phyloP scores from a whole-genome alignment of 1,284 basidiomycete genomes.

The Boletus smithii region DNA sequence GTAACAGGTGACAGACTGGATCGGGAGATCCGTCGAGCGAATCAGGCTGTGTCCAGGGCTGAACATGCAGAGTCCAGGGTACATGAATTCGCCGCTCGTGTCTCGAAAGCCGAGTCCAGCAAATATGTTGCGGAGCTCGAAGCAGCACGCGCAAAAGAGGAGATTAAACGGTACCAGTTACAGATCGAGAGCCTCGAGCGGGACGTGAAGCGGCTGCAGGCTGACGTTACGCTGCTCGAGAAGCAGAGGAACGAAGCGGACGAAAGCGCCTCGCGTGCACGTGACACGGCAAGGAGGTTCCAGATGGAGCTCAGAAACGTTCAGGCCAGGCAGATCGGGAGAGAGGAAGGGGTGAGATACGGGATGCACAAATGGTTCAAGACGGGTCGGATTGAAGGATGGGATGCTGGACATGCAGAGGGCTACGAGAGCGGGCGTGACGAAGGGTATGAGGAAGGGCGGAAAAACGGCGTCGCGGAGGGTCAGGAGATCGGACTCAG shows the following conservation, averaged over 20 bases:
- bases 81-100: conserved; percentile 40
- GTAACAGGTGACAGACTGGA: conserved; percentile 54
- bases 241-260: conserved; percentile 48
- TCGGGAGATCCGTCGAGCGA: conserved; percentile 52
- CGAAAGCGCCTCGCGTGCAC: conserved; percentile 43
- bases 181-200: conserved; percentile 49
- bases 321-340: conserved; percentile 45
- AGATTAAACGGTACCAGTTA: conserved; percentile 47
- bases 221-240: conserved; percentile 42
- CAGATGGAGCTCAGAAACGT: conserved; percentile 47
- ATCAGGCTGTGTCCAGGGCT: conserved; percentile 49
- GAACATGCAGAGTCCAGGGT: conserved; percentile 50
- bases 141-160: conserved; percentile 44
- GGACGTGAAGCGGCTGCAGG: conserved; percentile 44
- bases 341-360: conserved; percentile 41
- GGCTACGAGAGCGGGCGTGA: conserved; percentile 46
- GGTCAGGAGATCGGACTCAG: conserved; percentile 41
- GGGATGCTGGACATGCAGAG: conserved; percentile 40
- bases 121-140: conserved; percentile 47
- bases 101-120: conserved; percentile 44
- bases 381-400: conserved; percentile 43
- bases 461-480: conserved; percentile 38
- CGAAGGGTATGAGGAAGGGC: conserved; percentile 47
- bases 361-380: conserved; percentile 40
- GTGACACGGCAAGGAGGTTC: conserved; percentile 45